Evolutionary conservation across 805 yeast species (phyloP).

Genomic region (Candida maris): DNA sequence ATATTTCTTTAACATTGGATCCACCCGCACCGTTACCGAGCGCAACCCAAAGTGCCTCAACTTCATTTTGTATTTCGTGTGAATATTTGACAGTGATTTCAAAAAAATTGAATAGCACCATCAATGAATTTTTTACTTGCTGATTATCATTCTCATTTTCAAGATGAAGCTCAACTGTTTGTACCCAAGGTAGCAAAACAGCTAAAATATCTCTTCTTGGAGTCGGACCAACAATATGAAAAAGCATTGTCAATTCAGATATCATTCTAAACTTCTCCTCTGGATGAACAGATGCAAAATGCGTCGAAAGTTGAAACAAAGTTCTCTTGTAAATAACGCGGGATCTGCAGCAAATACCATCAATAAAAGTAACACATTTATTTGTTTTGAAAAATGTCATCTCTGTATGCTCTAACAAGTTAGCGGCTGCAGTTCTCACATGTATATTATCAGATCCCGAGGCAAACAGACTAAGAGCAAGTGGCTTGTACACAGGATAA

Average conservation of each 20-base stretch:
- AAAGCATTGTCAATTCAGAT: slow-evolving; percentile 67
- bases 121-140: slow-evolving; percentile 42
- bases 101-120: slow-evolving; percentile 77
- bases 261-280: slow-evolving; percentile 59
- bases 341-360: slow-evolving; percentile 69
- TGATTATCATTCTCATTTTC: slow-evolving; percentile 23
- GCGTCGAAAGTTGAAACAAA: slow-evolving; percentile 70
- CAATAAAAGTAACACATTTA: slow-evolving; percentile 55
- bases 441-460: slow-evolving; percentile 68
- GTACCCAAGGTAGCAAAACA: slow-evolving; percentile 90
- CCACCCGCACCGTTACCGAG: slow-evolving; percentile 71
- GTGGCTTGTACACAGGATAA: slow-evolving; percentile 57
- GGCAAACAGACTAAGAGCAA: slow-evolving; percentile 75
- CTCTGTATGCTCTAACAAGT: slow-evolving; percentile 66
- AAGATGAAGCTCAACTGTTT: slow-evolving; percentile 60
- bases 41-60: slow-evolving; percentile 94
- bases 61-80: slow-evolving; percentile 73
- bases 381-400: slow-evolving; percentile 50
- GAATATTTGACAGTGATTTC: slow-evolving; percentile 82
- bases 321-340: slow-evolving; percentile 86
- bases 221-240: slow-evolving; percentile 54
- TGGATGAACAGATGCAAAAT: slow-evolving; percentile 61
- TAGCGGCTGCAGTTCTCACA: slow-evolving; percentile 70
- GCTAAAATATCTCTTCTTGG: slow-evolving; percentile 77
- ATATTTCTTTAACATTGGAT: slow-evolving; percentile 65